Percentiles rank a stretch among this genome's conserved stretches.
These are phyloP conservation scores for Kazachstania viticola DNA, from an alignment of 805 yeast species.

Conservation along the genomic window DNA sequence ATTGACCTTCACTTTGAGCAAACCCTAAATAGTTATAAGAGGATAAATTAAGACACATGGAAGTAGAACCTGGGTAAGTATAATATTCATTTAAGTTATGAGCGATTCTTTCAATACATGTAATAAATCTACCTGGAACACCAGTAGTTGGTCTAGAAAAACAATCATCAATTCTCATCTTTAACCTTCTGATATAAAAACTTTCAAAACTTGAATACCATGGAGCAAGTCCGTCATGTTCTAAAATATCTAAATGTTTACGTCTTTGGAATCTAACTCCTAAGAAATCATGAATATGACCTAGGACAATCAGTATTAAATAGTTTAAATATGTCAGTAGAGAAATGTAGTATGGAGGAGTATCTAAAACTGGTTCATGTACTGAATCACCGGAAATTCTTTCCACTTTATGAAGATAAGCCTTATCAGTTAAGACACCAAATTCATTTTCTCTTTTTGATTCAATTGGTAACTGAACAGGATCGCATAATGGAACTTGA, in stretches of 20 bases:
- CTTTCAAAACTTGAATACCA: constrained; percentile 90
- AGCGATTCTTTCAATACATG: constrained; percentile 70
- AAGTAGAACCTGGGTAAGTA: constrained; percentile 63
- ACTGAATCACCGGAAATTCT: constrained; percentile 46
- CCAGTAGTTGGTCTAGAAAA: constrained; percentile 95
- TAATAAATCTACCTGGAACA: constrained; percentile 88
- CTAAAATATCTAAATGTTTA: constrained; percentile 53
- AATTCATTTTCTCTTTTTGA: constrained; percentile 51
- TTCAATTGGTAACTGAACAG: constrained; percentile 26
- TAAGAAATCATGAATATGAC: constrained; percentile 82
- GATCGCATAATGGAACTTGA: constrained; percentile 28
- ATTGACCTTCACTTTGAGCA: constrained; percentile 87
- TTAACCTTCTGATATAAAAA: constrained; percentile 86
- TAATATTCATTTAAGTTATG: constrained; percentile 53
- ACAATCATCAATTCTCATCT: constrained; percentile 84
- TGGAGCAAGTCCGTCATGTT: constrained; percentile 87
- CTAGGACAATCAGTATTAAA: constrained; percentile 72
- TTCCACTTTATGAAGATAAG: constrained; percentile 50
- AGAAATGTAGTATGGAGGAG: constrained; percentile 74
- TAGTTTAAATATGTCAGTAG: constrained; percentile 79
- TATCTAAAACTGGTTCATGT: constrained; percentile 56
- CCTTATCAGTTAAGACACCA: constrained; percentile 56
- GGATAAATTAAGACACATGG: constrained; percentile 73
- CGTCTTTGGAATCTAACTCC: constrained; percentile 64
- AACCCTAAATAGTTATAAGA: constrained; percentile 93